Evolutionary conservation across 2,329 filamentous ascomycete genomes (phyloP).

Genomic region (Didymella exigua): DNA sequence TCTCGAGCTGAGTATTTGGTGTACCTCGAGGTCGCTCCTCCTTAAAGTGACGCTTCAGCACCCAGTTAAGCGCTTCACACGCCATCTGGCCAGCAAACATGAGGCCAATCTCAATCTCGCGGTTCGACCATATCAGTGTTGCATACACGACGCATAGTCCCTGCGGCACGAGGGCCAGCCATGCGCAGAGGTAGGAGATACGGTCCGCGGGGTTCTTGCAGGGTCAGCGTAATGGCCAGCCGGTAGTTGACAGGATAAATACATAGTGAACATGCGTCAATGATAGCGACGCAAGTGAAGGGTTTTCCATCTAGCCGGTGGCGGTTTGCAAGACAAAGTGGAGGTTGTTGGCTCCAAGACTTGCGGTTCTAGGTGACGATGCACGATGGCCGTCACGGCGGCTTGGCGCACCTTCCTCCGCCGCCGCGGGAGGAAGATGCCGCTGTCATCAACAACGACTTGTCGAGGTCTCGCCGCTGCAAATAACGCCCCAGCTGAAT

Average conservation of each 20-base stretch:
- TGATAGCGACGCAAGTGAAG: slow-evolving; percentile 83
- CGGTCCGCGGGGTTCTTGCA: slow-evolving; percentile 80
- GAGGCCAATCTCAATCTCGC: slow-evolving; percentile 85
- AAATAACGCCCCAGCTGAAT: neutral
- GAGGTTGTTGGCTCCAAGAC: neutral
- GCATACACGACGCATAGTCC: slow-evolving; percentile 88
- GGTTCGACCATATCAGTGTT: slow-evolving; percentile 86
- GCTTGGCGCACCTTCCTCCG: neutral
- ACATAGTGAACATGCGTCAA: slow-evolving; percentile 97
- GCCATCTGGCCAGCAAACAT: slow-evolving; percentile 91
- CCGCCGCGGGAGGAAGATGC: neutral
- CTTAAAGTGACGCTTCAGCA: slow-evolving; percentile 86
- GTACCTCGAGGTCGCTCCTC: slow-evolving; percentile 84
- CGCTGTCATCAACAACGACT: neutral
- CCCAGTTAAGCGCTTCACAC: slow-evolving; percentile 90
- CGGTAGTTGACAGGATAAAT: slow-evolving; percentile 39
- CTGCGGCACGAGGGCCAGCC: slow-evolving; percentile 92
- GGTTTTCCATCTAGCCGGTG: slow-evolving; percentile 51
- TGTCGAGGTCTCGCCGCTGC: neutral
- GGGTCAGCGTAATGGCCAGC: slow-evolving; percentile 23
- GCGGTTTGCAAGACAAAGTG: neutral
- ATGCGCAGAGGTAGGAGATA: slow-evolving; percentile 86
- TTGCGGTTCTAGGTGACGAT: neutral
- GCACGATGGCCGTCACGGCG: neutral
- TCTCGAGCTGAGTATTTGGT: slow-evolving; percentile 21